These are phyloP conservation scores for Aphanomyces invadans DNA, from an alignment of 352 stramenopile species.

Conservation along the genomic window DNA sequence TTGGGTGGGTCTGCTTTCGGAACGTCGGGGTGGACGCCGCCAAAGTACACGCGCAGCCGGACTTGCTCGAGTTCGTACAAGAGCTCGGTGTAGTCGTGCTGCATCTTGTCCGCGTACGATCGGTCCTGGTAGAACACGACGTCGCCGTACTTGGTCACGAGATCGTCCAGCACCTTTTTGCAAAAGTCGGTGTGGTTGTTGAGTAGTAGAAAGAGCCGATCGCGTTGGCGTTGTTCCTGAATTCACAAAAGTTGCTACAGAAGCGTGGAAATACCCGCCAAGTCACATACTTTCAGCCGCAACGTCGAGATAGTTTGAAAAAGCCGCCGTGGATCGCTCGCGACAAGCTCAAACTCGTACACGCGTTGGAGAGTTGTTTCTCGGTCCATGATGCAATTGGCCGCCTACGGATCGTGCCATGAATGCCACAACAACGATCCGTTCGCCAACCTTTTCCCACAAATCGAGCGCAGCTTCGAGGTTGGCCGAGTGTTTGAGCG, in stretches of 20 bases:
- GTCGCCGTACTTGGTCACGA: slow-evolving; percentile 40
- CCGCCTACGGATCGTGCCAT: neutral
- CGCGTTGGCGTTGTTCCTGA: slow-evolving; percentile 54
- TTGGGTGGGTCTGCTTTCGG: neutral
- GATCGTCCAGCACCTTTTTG: slow-evolving; percentile 38
- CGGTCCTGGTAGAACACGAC: slow-evolving; percentile 36
- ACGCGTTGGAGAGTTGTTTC: slow-evolving; percentile 39
- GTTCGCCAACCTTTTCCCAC: slow-evolving; percentile 40
- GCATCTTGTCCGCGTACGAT: slow-evolving; percentile 58
- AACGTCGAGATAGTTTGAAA: slow-evolving; percentile 63
- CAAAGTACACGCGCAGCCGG: slow-evolving; percentile 54
- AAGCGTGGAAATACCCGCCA: neutral
- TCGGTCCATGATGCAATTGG: slow-evolving; percentile 34
- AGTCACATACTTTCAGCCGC: slow-evolving; percentile 28
- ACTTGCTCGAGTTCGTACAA: slow-evolving; percentile 67
- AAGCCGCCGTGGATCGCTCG: slow-evolving; percentile 57
- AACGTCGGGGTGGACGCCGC: slow-evolving; percentile 25
- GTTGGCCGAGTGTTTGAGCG: slow-evolving; percentile 44
- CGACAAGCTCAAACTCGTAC: slow-evolving; percentile 45
- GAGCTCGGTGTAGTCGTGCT: slow-evolving; percentile 67
- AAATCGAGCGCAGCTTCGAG: slow-evolving; percentile 53
- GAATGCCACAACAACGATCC: neutral
- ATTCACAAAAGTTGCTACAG: neutral
- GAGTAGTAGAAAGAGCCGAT: slow-evolving; percentile 48
- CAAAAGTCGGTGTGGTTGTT: slow-evolving; percentile 43